Evolutionary conservation across 2,329 filamentous ascomycete species (phyloP), one percentile per base, ranked within the genome.

Genomic region (Colletotrichum siamense): DNA sequence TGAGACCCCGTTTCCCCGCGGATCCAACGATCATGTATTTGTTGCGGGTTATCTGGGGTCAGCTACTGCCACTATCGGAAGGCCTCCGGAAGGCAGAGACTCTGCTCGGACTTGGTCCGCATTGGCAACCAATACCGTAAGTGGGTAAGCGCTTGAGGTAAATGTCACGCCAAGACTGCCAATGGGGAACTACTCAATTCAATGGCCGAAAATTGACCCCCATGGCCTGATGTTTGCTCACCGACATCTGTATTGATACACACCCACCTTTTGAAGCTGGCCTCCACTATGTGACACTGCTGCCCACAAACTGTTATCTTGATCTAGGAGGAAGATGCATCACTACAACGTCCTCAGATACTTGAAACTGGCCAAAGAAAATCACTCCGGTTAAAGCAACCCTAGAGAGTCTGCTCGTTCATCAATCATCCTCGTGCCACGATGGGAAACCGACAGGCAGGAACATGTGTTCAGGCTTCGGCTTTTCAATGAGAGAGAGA

Each of bases 21-120:
- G 16, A 24, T 7, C 6, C 6, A 16, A 22, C 7, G 9, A 34
- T 13, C n/a, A n/a, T n/a, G 30, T 22, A 26, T 36, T 13, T 18
- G 9, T 44, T 59, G 66, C 24, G 71, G 71, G 71, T 64, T 70
- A 32, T 69, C 66, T 74, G 71, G 71, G 71, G 71, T 64, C 15
- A 18, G 24, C 3, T 24, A 44, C 16, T 12, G n/a, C 18, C 32
- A 22, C 16, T 16, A 5, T n/a, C 65, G 44, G 65, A 49, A 52
- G 22, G 15, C 8, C 44, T 68, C 44, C 65, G 65, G 57, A 12
- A 49, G 8, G 13, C 9, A 34, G 5, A 32, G 28, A 55, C 28
- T 28, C 16, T 68, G n/a, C 34, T 68, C 65, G 65, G 65, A 30
- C 44, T 32, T 34, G 44, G 44, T 49, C 65, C 65, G 65, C 44